These are phyloP conservation scores for Warburgia ugandensis DNA, from an alignment of 164 flowering plant genomes.

Conservation along the genomic window DNA sequence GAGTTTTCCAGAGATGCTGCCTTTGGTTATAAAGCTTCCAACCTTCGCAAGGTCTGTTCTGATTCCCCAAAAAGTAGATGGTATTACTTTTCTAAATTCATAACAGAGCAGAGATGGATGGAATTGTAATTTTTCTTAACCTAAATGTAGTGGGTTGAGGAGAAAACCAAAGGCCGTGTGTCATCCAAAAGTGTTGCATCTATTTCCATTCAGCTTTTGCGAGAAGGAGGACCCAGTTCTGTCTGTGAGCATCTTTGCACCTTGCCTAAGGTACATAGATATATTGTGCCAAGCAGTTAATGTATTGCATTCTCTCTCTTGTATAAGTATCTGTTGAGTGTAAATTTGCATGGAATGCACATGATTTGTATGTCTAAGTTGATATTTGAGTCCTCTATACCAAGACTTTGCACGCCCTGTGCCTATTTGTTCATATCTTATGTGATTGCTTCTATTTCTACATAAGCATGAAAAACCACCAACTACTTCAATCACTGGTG, in stretches of 20 bases:
- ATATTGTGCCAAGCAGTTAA: not conserved
- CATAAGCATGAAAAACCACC: too few relatives aligned
- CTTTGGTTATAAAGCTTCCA: slow-evolving; percentile 88
- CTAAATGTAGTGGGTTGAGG: slow-evolving; percentile 79
- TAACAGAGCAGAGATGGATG: not conserved
- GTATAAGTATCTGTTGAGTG: too few relatives aligned
- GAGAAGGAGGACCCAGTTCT: slow-evolving; percentile 85
- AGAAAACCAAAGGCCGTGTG: slow-evolving; percentile 81
- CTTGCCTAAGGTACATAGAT: slow-evolving; percentile 57
- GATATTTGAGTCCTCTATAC: too few relatives aligned
- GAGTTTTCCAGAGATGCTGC: slow-evolving; percentile 98
- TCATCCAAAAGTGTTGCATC: slow-evolving; percentile 67
- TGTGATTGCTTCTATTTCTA: too few relatives aligned
- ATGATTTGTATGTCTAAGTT: too few relatives aligned
- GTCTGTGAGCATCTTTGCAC: slow-evolving; percentile 78
- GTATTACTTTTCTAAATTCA: not conserved
- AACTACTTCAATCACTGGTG: too few relatives aligned
- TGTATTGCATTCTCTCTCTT: too few relatives aligned
- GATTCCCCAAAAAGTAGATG: slow-evolving; percentile 3
- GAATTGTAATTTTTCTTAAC: slow-evolving; percentile 4
- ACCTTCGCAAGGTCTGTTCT: slow-evolving; percentile 72
- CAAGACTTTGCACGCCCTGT: too few relatives aligned
- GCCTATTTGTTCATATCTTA: too few relatives aligned
- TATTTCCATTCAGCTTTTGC: slow-evolving; percentile 68
- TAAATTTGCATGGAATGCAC: too few relatives aligned